Evolutionary conservation across 2,329 filamentous ascomycete genomes (phyloP).

Genomic region (Penicillium sp.): DNA sequence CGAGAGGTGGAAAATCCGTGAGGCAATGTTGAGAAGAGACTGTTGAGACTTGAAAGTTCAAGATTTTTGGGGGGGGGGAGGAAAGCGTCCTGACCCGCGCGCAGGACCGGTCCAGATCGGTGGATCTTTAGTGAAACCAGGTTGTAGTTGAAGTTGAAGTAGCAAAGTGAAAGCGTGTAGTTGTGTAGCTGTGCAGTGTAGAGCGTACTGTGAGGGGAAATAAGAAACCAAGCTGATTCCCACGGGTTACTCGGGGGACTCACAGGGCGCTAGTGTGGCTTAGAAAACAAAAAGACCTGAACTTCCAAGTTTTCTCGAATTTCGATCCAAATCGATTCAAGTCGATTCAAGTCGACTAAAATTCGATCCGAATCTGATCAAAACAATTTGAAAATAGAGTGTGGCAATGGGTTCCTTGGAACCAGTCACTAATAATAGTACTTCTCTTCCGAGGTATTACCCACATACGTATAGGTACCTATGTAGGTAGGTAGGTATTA

Average conservation of each 20-base stretch:
- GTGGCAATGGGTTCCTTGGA: background rate
- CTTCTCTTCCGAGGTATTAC: background rate
- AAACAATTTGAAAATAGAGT: background rate
- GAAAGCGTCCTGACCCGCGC: conserved; percentile 13
- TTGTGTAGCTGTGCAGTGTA: background rate
- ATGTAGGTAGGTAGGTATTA: too few species aligned
- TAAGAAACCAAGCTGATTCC: background rate
- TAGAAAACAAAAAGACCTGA: background rate
- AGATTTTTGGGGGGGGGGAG: too few species aligned
- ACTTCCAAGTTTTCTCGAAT: background rate
- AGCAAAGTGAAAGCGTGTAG: background rate
- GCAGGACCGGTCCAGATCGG: conserved; percentile 3
- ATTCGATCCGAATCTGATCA: background rate
- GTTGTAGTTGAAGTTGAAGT: background rate
- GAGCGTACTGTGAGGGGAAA: background rate
- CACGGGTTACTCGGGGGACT: conserved; percentile 12
- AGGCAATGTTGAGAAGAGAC: conserved; percentile 10
- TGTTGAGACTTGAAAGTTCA: background rate
- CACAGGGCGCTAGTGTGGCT: conserved; percentile 10
- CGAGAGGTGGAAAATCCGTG: conserved; percentile 4
- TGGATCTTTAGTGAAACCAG: background rate
- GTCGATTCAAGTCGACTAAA: background rate
- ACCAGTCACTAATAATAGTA: conserved; percentile 3
- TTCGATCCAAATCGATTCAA: background rate
- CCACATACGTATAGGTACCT: too few species aligned